Evolutionary conservation across 495 filamentous ascomycete species (phyloP).

Genomic region (Hypoxylon crocopeplum): DNA sequence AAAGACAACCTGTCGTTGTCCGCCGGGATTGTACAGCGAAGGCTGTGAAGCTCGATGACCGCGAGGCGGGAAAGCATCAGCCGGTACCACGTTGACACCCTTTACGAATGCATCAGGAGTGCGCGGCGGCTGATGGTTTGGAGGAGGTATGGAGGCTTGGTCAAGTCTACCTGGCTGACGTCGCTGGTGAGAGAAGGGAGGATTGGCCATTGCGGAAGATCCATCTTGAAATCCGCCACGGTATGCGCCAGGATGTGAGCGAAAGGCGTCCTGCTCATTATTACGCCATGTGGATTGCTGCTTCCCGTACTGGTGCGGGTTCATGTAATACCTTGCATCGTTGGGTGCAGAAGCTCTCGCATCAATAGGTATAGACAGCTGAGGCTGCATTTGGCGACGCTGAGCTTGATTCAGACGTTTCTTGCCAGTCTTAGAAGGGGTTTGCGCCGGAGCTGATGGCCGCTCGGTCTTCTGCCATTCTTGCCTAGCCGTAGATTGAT

Average conservation of each 20-base stretch:
- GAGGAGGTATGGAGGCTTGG: slow-evolving; percentile 7
- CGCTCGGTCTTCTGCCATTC: slow-evolving; percentile 6
- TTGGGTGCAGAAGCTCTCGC: slow-evolving; percentile 39
- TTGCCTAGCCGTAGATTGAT: slow-evolving; percentile 1
- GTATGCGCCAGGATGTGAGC: slow-evolving; percentile 4
- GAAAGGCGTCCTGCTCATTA: not conserved
- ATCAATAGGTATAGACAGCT: slow-evolving; percentile 59
- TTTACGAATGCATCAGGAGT: slow-evolving; percentile 14
- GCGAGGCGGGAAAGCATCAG: slow-evolving; percentile 33
- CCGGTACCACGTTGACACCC: slow-evolving; percentile 20
- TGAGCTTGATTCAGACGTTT: slow-evolving; percentile 63
- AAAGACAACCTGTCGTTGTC: slow-evolving; percentile 18
- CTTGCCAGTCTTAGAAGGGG: slow-evolving; percentile 33
- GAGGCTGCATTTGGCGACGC: slow-evolving; percentile 60
- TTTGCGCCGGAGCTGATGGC: slow-evolving; percentile 2
- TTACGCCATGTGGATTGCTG: slow-evolving; percentile 29
- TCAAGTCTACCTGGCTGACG: slow-evolving; percentile 7
- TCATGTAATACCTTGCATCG: slow-evolving; percentile 25
- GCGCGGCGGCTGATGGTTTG: slow-evolving; percentile 13
- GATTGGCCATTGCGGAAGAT: not conserved
- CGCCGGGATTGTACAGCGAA: slow-evolving; percentile 22
- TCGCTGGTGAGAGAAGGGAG: slow-evolving; percentile 7
- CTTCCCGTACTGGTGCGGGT: slow-evolving; percentile 29
- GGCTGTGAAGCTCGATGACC: slow-evolving; percentile 19
- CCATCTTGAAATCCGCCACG: slow-evolving; percentile 7